phyloP scores from a whole-genome alignment of 495 filamentous ascomycete species.

The Pyrenula massariospora region DNA sequence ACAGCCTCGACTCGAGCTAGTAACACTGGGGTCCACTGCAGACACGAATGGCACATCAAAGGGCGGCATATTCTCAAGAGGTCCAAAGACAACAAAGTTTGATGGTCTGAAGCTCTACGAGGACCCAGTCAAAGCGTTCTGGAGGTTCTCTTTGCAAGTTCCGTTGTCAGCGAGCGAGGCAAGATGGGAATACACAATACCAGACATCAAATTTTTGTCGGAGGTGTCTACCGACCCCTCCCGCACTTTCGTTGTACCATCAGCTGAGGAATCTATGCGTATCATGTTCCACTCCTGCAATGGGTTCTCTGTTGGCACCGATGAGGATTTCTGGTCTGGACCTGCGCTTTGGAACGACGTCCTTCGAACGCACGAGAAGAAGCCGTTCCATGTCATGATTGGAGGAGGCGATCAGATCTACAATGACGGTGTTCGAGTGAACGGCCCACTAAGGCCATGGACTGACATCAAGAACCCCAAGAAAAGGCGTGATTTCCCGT shows the following conservation, averaged over 20 bases:
- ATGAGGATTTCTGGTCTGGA: conserved; percentile 74
- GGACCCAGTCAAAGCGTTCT: conserved; percentile 67
- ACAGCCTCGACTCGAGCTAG: conserved; percentile 37
- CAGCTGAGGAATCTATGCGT: conserved; percentile 72
- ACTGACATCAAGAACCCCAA: conserved; percentile 70
- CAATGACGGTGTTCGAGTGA: conserved; percentile 77
- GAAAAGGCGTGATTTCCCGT: conserved; percentile 66
- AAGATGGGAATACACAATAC: conserved; percentile 36
- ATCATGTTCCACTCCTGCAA: conserved; percentile 96
- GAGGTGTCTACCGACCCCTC: conserved; percentile 22
- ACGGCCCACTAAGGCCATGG: conserved; percentile 70
- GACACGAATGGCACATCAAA: conserved; percentile 9
- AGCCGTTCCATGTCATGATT: conserved; percentile 89
- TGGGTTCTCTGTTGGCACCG: conserved; percentile 87
- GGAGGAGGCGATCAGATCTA: conserved; percentile 95
- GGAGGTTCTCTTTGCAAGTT: conserved; percentile 59
- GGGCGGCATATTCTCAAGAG: not conserved
- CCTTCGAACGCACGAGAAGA: conserved; percentile 50
- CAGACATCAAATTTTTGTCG: conserved; percentile 26
- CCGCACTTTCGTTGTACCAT: conserved; percentile 63
- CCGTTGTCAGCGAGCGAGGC: conserved; percentile 31
- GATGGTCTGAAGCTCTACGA: conserved; percentile 64
- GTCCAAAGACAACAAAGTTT: conserved; percentile 8
- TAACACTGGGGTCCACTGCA: conserved; percentile 27
- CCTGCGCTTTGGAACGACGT: conserved; percentile 87